Conservation (phyloP, 768 basidiomycete species). For the Auricularia sp. region DNA sequence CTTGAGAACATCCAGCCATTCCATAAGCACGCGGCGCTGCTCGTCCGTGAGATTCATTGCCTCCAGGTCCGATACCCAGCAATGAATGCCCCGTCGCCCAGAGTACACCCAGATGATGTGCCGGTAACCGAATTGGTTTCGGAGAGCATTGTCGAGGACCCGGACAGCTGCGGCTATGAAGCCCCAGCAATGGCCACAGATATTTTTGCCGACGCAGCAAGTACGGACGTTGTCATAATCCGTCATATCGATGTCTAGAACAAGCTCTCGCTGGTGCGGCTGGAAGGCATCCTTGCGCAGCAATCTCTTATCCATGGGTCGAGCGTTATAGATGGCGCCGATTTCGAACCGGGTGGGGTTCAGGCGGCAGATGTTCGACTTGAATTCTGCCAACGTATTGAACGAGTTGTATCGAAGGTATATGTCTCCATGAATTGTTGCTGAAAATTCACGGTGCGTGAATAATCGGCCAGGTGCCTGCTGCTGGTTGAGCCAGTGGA, state of each 20-base stretch:
- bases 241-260: constrained; percentile 99
- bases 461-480: constrained; percentile 70
- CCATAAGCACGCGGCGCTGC: constrained; percentile 77
- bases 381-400: constrained; percentile 73
- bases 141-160: constrained; percentile 67
- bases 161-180: constrained; percentile 90
- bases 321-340: constrained; percentile 81
- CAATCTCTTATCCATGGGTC: constrained; percentile 88
- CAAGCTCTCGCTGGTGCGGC: constrained; percentile 80
- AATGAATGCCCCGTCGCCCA: constrained; percentile 94
- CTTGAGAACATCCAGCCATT: constrained; percentile 74
- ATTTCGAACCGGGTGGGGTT: constrained; percentile 96
- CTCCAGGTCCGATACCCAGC: constrained; percentile 88
- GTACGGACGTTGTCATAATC: constrained; percentile 95
- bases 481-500: constrained; percentile 90
- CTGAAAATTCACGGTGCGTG: constrained; percentile 91
- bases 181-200: constrained; percentile 89
- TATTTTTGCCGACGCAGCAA: constrained; percentile 83
- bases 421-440: constrained; percentile 81
- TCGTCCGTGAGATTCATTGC: constrained; percentile 89
- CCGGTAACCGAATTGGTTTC: constrained; percentile 83
- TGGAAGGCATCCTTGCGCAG: constrained; percentile 56
- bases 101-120: constrained; percentile 97
- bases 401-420: constrained; percentile 96
- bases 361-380: constrained; percentile 72